phyloP scores from a whole-genome alignment of 1,284 basidiomycete genomes.

The Pseudozyma pruni region DNA sequence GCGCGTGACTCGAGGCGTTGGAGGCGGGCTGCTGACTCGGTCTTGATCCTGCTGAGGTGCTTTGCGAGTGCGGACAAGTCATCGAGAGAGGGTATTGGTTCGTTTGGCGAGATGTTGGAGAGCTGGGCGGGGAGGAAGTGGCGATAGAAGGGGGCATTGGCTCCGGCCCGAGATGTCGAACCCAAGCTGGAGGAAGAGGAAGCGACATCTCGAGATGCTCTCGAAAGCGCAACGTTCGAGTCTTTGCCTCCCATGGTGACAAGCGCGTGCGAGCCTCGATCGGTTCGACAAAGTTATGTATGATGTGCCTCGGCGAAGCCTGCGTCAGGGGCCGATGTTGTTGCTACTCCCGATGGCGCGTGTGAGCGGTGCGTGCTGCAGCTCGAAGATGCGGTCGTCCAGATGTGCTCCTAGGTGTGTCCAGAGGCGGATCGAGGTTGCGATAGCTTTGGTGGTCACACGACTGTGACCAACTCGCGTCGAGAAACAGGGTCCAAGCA shows the following conservation, averaged over 20 bases:
- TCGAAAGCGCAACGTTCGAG: slow-evolving; percentile 20
- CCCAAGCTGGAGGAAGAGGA: slow-evolving; percentile 1
- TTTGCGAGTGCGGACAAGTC: slow-evolving; percentile 42
- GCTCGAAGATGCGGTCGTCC: no score
- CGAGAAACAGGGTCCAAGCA: no score
- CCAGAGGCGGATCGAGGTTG: no score
- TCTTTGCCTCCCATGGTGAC: slow-evolving; percentile 37
- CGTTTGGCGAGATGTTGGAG: slow-evolving; percentile 38
- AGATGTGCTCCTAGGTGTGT: no score
- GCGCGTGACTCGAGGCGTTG: slow-evolving; percentile 35
- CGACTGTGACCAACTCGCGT: no score
- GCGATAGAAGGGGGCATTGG: slow-evolving; percentile 38
- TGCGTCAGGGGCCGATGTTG: no score
- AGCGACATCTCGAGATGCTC: slow-evolving; percentile 26
- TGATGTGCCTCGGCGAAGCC: no score
- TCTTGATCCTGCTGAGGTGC: slow-evolving; percentile 36
- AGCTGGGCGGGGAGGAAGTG: slow-evolving; percentile 49
- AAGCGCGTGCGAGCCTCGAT: not conserved
- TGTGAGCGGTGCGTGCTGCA: no score
- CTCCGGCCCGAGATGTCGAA: slow-evolving; percentile 9
- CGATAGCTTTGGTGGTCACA: no score
- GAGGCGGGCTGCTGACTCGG: slow-evolving; percentile 34
- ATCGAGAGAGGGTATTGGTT: slow-evolving; percentile 48
- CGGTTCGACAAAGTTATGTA: no score
- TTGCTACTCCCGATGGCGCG: no score